Base-by-base conservation (phyloP, 202 grass and related monocot genomes). In the Schoenoplectus triqueter region DNA sequence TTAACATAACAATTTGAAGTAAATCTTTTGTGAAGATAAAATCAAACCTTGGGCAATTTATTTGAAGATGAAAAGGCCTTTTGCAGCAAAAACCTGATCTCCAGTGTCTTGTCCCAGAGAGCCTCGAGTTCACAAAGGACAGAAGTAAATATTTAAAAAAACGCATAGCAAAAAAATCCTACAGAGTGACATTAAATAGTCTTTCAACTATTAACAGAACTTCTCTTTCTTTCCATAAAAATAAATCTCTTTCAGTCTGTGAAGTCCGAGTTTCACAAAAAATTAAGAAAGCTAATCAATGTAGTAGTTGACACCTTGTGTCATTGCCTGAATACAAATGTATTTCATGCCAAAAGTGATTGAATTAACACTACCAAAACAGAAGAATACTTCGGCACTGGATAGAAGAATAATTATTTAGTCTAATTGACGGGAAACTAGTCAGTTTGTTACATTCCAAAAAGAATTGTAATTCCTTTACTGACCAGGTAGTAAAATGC, bases 51-150 rank as follows among this genome's bases (percentile, higher is more conserved):
- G 66, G 95, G 95, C 31, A 98, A 81, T 87, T 89, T 98, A 73
- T 98, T 98, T 63, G 95, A 92, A 87, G 74, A 87, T 80, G 95
- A 92, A 82, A 98, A 98, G 45, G 85, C 51, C 64, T 95, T 98
- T 79, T 95, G 92, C 64, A 95, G 89, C 79, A 95, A 88, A 85
- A 98, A 98, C 50, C 92, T 86, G 86, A 93, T 76, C 85, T 98
- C 95, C 48, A 98, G 76, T 40, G 89, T 90, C 85, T 88, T 95
- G 85, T 98, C 95, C 95, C 95, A 98, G 18, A 95, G 80, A 6
- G 45, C 91, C 95, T 98, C 82, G 8, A 88, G 19, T 44, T 41
- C 72, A 64, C n/a, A 92, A 62, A 76, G 54, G 20, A 10, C 10
- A 84, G 1, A 47, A 75, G 20, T 70, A 61, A 84, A 80, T 17